Evolutionary conservation across 1,139 yeast genomes (phyloP).

Genomic region (Arxiozyma bovina): DNA sequence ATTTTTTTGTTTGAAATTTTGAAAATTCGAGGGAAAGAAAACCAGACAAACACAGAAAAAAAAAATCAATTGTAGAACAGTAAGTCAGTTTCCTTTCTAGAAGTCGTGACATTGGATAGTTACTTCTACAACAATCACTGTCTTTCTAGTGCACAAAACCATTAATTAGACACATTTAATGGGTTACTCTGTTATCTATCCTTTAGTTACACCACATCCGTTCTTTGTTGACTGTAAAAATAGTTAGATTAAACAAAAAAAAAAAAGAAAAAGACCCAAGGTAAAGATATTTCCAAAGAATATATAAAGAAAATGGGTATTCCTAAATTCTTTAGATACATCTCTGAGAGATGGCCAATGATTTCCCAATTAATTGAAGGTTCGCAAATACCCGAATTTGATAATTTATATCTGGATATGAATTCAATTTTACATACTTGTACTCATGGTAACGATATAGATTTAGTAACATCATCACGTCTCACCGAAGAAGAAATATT

Average conservation of each 20-base stretch:
- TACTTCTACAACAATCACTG: neutral
- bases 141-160: neutral
- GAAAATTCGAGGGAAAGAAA: neutral
- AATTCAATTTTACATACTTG: slow-evolving; percentile 92
- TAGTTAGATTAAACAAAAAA: neutral
- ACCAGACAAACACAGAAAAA: no score
- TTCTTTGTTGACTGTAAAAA: neutral
- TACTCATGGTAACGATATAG: slow-evolving; percentile 71
- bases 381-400: slow-evolving; percentile 84
- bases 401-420: slow-evolving; percentile 92
- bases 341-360: slow-evolving; percentile 98
- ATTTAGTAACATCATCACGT: slow-evolving; percentile 41
- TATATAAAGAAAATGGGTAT: slow-evolving; percentile 51
- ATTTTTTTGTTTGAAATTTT: no score
- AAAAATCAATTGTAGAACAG: no score
- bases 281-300: neutral
- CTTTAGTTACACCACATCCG: no score
- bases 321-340: slow-evolving; percentile 91
- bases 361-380: slow-evolving; percentile 84
- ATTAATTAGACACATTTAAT: no score
- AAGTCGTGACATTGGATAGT: neutral
- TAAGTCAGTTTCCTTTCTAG: neutral
- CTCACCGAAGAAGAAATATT: slow-evolving; percentile 88
- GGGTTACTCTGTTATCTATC: neutral
- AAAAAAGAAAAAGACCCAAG: neutral